Percentiles rank a stretch among this genome's conserved stretches.
These are phyloP conservation scores for Glycine tomentella DNA, from an alignment of 306 rosid genomes.

Conservation along the genomic window DNA sequence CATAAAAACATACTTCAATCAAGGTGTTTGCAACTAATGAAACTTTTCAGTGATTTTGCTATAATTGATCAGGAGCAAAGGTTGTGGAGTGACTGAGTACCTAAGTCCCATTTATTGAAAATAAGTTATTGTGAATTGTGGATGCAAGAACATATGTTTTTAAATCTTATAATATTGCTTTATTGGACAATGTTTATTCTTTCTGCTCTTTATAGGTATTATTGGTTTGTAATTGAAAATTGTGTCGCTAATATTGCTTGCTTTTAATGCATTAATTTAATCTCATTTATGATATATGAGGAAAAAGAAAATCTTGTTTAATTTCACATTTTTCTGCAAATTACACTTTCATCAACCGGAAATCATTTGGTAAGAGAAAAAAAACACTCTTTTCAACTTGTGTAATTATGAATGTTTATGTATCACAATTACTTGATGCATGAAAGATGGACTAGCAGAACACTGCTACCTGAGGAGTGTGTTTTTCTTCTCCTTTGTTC, in stretches of 20 bases:
- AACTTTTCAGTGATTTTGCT: no score
- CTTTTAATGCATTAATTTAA: background rate
- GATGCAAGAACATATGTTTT: background rate
- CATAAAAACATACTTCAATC: background rate
- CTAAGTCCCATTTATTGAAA: background rate
- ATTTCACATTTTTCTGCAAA: background rate
- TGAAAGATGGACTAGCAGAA: slow-evolving; percentile 28
- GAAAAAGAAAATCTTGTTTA: background rate
- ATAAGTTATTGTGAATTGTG: background rate
- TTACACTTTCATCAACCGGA: slow-evolving; percentile 17
- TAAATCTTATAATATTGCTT: slow-evolving; percentile 15
- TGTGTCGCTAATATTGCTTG: slow-evolving; percentile 28
- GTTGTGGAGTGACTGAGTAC: background rate
- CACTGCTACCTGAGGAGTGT: background rate
- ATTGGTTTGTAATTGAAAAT: slow-evolving; percentile 23
- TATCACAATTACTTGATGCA: slow-evolving; percentile 9
- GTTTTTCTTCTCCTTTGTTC: slow-evolving; percentile 7
- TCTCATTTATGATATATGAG: background rate
- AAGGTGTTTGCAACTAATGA: slow-evolving; percentile 7
- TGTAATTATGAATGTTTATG: slow-evolving; percentile 1
- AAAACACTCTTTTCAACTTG: background rate
- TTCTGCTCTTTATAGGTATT: slow-evolving; percentile 31
- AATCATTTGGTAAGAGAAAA: background rate
- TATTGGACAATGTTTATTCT: slow-evolving; percentile 4
- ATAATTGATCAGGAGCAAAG: background rate